Evolutionary conservation across 257 asterid genomes (phyloP), one percentile per base, ranked within the genome.

Genomic region (Ehretia macrophylla): DNA sequence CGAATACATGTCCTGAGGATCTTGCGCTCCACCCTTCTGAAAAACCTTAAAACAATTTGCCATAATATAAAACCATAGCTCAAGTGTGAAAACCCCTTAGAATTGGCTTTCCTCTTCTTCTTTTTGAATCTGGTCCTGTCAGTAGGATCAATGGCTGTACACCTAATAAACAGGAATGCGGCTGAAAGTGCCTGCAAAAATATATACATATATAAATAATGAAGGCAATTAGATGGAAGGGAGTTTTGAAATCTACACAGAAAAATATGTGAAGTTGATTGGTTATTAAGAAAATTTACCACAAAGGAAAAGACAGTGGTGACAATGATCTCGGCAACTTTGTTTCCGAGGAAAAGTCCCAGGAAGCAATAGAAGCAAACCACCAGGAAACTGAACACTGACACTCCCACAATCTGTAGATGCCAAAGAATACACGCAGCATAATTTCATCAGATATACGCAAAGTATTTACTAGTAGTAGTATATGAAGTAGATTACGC

Each of bases 391-490:
- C 83, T 64, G 83, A 84, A 92, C 20, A 88, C 75, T 19, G 86
- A 62, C 21, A 81, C 77, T 61, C 97, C 99, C 80, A 92, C 90
- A 55, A 88, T 75, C 99, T 92, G 85, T 84, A 77, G 21, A 17
- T 48, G 49, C 38, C 17, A n/a, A 47, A 1, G 9, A 47, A 6
- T 13, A 52, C 2, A 52, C 14, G 17, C 57, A 51, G n/a, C n/a
- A n/a, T n/a, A n/a, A 27, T 27, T 27, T 27, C 35, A 11, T 12
- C 10, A 5, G 13, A 10, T 17, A 21, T 6, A 49, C 20, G 3
- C 11, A 14, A 14, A 47, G 10, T 5, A 8, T 46, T 46, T 9
- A 9, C 16, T 5, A 16, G 5, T 11, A 14, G 17, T 4, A 1
- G 14, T 13, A 14, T 45, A 13, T 45, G 1, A 14, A 11, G 1